Conservation (phyloP, 176 grass and related monocot genomes). For the Juncus effusus region DNA sequence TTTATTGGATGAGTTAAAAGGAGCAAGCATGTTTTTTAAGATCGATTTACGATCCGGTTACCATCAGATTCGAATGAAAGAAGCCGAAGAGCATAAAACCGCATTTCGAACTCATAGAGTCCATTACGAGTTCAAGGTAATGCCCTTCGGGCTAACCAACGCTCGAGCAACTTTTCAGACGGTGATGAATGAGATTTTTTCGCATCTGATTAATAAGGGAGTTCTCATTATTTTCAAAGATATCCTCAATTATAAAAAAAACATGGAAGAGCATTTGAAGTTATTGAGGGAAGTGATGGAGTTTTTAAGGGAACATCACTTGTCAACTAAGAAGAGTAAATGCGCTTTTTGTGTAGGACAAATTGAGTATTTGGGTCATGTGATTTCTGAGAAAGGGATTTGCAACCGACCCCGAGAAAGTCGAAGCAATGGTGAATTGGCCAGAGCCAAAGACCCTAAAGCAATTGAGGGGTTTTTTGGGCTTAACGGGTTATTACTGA, state of each 20-base stretch:
- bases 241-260: neutral
- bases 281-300: neutral
- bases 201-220: neutral
- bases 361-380: neutral
- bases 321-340: neutral
- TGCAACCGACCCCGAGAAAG: neutral
- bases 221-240: too few species aligned
- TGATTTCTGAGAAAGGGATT: neutral
- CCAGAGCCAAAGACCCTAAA: neutral
- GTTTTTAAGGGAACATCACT: too few species aligned
- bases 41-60: neutral
- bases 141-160: too few species aligned
- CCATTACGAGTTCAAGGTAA: neutral
- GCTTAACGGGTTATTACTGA: neutral
- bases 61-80: neutral
- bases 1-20: neutral
- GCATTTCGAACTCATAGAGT: neutral
- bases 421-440: conserved; percentile 1
- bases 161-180: neutral
- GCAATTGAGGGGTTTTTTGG: too few species aligned
- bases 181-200: neutral
- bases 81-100: neutral
- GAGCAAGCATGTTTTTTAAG: neutral
- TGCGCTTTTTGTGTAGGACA: neutral
- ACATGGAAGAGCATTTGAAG: neutral